Conservation (phyloP, 2,329 filamentous ascomycete species). For the Aspergillus flavus region DNA sequence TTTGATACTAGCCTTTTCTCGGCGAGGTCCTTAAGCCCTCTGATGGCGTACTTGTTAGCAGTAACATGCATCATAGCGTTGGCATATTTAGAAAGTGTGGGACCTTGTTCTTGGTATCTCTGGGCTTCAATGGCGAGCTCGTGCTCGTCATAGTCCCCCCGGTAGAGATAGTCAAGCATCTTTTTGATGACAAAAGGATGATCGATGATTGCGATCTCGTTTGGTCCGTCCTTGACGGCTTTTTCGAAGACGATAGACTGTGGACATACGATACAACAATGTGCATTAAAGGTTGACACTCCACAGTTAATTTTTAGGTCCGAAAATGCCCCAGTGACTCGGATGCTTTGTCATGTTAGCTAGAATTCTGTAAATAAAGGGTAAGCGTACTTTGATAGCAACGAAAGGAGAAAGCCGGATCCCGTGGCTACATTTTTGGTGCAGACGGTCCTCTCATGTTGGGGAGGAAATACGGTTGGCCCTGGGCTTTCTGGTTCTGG, state of each 20-base stretch:
- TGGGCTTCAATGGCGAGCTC: background rate
- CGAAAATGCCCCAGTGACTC: background rate
- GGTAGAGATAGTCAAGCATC: constrained; percentile 12
- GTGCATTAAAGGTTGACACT: background rate
- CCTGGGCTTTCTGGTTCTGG: background rate
- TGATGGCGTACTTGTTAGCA: background rate
- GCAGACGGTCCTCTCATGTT: background rate
- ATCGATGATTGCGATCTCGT: constrained; percentile 1
- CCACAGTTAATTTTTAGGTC: background rate
- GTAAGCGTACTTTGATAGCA: background rate
- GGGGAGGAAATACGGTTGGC: background rate
- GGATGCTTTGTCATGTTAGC: background rate
- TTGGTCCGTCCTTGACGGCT: background rate
- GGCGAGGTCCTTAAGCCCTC: constrained; percentile 1
- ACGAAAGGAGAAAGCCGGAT: background rate
- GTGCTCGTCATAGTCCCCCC: constrained; percentile 7
- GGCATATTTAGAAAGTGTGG: background rate
- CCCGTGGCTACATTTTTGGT: background rate
- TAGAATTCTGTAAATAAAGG: background rate
- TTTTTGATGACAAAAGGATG: constrained; percentile 1
- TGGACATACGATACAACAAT: constrained; percentile 11
- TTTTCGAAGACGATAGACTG: constrained; percentile 7
- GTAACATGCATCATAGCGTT: constrained; percentile 6
- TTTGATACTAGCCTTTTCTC: constrained; percentile 1
- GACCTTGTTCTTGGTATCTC: background rate